Evolutionary conservation across 2,329 filamentous ascomycete genomes (phyloP).

Genomic region (Neoscytalidium dimidiatum): DNA sequence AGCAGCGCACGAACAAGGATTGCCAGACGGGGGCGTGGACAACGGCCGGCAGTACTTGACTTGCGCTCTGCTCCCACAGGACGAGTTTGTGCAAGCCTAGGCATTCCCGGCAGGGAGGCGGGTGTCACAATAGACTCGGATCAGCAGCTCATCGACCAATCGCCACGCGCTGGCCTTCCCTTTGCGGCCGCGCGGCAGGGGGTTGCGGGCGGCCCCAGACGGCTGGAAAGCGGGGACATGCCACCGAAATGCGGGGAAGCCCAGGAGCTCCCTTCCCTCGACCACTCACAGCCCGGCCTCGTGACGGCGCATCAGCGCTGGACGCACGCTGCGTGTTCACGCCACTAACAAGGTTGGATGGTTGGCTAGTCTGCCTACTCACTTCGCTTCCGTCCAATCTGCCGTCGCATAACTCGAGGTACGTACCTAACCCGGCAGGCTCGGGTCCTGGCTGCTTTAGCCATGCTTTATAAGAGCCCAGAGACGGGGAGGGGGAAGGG

Average conservation of each 20-base stretch:
- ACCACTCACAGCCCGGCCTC: slow-evolving; percentile 2
- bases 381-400: slow-evolving; percentile 4
- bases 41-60: not conserved
- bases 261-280: not conserved
- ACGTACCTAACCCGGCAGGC: slow-evolving; percentile 9
- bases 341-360: slow-evolving; percentile 1
- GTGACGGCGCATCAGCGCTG: not conserved
- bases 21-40: not conserved
- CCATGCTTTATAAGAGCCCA: slow-evolving; percentile 13
- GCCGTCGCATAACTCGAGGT: not conserved
- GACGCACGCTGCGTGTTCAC: slow-evolving; percentile 2
- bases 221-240: slow-evolving; percentile 12
- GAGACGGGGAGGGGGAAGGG: not conserved
- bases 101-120: not conserved
- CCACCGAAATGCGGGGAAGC: slow-evolving; percentile 10
- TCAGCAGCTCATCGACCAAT: slow-evolving; percentile 4
- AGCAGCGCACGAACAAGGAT: slow-evolving; percentile 4
- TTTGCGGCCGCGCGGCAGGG: slow-evolving; percentile 2
- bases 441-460: slow-evolving; percentile 14
- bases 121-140: slow-evolving; percentile 1
- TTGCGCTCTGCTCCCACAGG: not conserved
- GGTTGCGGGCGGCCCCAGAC: slow-evolving; percentile 14
- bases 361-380: not conserved
- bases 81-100: not conserved
- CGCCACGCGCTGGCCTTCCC: not conserved